Evolutionary conservation across 1,284 basidiomycete species (phyloP).

Genomic region (Lentinus polychrous): DNA sequence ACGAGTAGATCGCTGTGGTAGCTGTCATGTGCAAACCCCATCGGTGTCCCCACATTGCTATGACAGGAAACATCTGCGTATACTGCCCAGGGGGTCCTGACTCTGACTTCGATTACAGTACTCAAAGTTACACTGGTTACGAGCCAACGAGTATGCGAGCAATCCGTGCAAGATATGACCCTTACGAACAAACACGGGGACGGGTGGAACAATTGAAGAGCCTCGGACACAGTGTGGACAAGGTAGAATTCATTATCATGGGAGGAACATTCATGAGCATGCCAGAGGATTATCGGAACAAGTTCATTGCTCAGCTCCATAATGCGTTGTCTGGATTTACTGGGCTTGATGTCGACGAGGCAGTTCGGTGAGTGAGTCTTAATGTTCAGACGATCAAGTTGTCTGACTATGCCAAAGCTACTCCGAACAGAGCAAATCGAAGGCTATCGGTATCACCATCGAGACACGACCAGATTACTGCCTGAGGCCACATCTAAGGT

Average conservation of each 20-base stretch:
- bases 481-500: slow-evolving; percentile 91
- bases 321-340: slow-evolving; percentile 96
- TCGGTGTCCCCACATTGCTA: slow-evolving; percentile 98
- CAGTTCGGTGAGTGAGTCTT: slow-evolving; percentile 58
- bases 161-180: slow-evolving; percentile 96
- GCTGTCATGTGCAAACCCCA: slow-evolving; percentile 99
- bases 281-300: slow-evolving; percentile 90
- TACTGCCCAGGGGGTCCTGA: slow-evolving; percentile 99
- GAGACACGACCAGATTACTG: slow-evolving; percentile 99
- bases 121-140: slow-evolving; percentile 96
- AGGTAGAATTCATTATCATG: slow-evolving; percentile 99
- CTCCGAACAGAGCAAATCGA: slow-evolving; percentile 95
- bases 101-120: slow-evolving; percentile 99
- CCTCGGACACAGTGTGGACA: slow-evolving; percentile 95
- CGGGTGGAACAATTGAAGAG: slow-evolving; percentile 94
- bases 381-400: background rate
- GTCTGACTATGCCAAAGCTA: slow-evolving; percentile 43
- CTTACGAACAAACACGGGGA: slow-evolving; percentile 95
- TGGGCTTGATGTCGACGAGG: slow-evolving; percentile 91
- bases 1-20: slow-evolving; percentile 83
- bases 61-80: slow-evolving; percentile 99
- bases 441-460: slow-evolving; percentile 98
- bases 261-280: slow-evolving; percentile 99
- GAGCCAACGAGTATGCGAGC: slow-evolving; percentile 99
- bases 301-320: slow-evolving; percentile 95